Percentiles rank a stretch among this genome's conserved stretches.
These are phyloP conservation scores for Fistulinella cinereoalba DNA, from an alignment of 1,284 basidiomycete genomes.

Conservation along the genomic window DNA sequence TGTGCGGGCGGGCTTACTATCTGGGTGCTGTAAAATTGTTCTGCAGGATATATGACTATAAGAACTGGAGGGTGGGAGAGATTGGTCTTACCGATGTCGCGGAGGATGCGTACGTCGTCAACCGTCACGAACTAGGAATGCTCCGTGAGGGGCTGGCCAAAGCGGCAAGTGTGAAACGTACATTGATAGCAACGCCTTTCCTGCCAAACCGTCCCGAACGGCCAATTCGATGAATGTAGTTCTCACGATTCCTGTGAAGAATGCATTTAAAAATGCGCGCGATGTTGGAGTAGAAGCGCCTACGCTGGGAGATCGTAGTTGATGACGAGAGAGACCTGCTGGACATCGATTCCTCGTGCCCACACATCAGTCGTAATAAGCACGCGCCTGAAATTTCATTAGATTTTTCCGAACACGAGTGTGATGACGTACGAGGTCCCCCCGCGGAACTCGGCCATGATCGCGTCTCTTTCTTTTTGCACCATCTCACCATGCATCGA, in stretches of 20 bases:
- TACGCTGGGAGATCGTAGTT: slow-evolving; percentile 98
- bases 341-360: slow-evolving; percentile 96
- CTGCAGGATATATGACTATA: slow-evolving; percentile 48
- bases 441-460: slow-evolving; percentile 95
- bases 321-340: slow-evolving; percentile 98
- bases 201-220: slow-evolving; percentile 95
- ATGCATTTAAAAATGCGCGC: slow-evolving; percentile 15
- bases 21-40: slow-evolving; percentile 92
- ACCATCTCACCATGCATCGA: slow-evolving; percentile 71
- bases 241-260: slow-evolving; percentile 80
- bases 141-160: slow-evolving; percentile 8
- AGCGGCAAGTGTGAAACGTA: slow-evolving; percentile 44
- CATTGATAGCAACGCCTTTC: slow-evolving; percentile 90
- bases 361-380: slow-evolving; percentile 99
- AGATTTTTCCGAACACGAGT: too few species aligned
- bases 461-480: slow-evolving; percentile 92
- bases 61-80: too few species aligned
- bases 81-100: slow-evolving; percentile 98
- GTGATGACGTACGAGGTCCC: slow-evolving; percentile 94
- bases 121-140: slow-evolving; percentile 81
- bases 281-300: slow-evolving; percentile 28
- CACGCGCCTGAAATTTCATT: slow-evolving; percentile 98
- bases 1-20: too few species aligned
- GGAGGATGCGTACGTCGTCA: slow-evolving; percentile 91
- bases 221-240: slow-evolving; percentile 97